Percentiles rank a stretch among this genome's conserved stretches.
Evolutionary conservation across 2,329 filamentous ascomycete species (phyloP).

Genomic region (Monosporascus sp.): DNA sequence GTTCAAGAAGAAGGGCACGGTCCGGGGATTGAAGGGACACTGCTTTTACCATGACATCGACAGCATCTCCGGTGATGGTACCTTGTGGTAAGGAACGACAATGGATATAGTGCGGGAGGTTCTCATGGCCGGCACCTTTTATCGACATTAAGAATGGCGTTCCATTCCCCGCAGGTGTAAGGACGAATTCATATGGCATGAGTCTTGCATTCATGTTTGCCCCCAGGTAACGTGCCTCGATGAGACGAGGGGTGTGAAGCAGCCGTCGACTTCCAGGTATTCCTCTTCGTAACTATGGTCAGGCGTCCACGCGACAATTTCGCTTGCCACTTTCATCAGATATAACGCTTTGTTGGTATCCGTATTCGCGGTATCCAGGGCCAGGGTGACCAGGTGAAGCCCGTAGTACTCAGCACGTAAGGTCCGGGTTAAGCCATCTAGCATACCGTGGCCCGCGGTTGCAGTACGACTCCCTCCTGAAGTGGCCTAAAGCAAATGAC

Average conservation of each 20-base stretch:
- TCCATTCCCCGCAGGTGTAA: not conserved
- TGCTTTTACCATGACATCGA: not conserved
- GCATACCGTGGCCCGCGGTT: conserved; percentile 1
- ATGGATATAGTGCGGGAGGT: not conserved
- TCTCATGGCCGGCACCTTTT: not conserved
- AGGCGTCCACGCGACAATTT: too few relatives aligned
- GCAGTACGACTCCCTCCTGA: not conserved
- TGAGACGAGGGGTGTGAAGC: conserved; percentile 6
- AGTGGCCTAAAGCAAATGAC: not conserved
- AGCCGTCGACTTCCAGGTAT: conserved; percentile 6
- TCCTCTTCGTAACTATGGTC: conserved; percentile 7
- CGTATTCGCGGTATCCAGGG: not conserved
- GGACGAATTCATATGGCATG: not conserved
- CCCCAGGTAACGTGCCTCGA: conserved; percentile 3
- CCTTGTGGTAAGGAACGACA: not conserved
- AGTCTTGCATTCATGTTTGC: not conserved
- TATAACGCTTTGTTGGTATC: too few relatives aligned
- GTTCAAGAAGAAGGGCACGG: not conserved
- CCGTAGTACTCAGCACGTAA: conserved; percentile 3
- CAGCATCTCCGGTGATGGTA: not conserved
- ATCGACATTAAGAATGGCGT: conserved; percentile 1
- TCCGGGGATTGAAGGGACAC: not conserved
- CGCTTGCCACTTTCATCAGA: too few relatives aligned
- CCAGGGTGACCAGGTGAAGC: conserved; percentile 8
- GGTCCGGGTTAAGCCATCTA: conserved; percentile 8